Percentiles rank a stretch among this genome's conserved stretches.
These are phyloP conservation scores for Pythium brassicae DNA, from an alignment of 352 stramenopile species.

Conservation along the genomic window DNA sequence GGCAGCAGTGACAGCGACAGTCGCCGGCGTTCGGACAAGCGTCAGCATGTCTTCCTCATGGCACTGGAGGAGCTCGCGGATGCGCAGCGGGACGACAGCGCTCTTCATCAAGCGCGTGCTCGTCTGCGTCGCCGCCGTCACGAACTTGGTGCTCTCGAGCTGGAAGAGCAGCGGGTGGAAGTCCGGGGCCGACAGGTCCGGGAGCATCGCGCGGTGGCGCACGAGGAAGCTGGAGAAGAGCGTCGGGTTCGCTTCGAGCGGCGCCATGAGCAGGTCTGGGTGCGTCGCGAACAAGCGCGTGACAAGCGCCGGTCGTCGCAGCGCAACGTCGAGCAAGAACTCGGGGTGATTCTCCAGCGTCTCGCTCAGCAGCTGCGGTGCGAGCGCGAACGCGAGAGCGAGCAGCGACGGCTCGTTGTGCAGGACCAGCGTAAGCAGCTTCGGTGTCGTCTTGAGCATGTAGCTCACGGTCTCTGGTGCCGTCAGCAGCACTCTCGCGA, in stretches of 20 bases:
- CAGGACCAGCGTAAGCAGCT: slow-evolving; percentile 42
- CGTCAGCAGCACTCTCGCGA: slow-evolving; percentile 38
- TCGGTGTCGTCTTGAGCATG: slow-evolving; percentile 44
- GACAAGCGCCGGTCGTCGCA: slow-evolving; percentile 57
- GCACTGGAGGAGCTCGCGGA: slow-evolving; percentile 34
- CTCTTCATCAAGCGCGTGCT: slow-evolving; percentile 33
- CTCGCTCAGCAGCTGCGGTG: slow-evolving; percentile 54
- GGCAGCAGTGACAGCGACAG: too few species aligned
- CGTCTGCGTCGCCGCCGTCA: slow-evolving; percentile 34
- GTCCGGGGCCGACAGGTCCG: slow-evolving; percentile 46
- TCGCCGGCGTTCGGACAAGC: neutral
- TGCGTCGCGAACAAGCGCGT: slow-evolving; percentile 55
- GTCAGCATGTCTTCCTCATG: slow-evolving; percentile 33
- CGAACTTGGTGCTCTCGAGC: slow-evolving; percentile 38
- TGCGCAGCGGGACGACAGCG: slow-evolving; percentile 19
- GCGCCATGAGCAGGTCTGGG: slow-evolving; percentile 65
- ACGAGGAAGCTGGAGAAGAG: slow-evolving; percentile 68
- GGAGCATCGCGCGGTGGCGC: slow-evolving; percentile 51
- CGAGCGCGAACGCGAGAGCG: slow-evolving; percentile 37
- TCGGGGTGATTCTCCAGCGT: slow-evolving; percentile 60
- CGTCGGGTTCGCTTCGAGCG: slow-evolving; percentile 61
- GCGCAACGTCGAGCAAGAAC: slow-evolving; percentile 64
- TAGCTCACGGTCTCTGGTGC: slow-evolving; percentile 42
- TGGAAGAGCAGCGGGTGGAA: slow-evolving; percentile 55
- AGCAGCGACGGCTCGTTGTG: slow-evolving; percentile 45